Base-by-base conservation (phyloP, 2,329 filamentous ascomycete species). In the Calcarisporium arbuscula region DNA sequence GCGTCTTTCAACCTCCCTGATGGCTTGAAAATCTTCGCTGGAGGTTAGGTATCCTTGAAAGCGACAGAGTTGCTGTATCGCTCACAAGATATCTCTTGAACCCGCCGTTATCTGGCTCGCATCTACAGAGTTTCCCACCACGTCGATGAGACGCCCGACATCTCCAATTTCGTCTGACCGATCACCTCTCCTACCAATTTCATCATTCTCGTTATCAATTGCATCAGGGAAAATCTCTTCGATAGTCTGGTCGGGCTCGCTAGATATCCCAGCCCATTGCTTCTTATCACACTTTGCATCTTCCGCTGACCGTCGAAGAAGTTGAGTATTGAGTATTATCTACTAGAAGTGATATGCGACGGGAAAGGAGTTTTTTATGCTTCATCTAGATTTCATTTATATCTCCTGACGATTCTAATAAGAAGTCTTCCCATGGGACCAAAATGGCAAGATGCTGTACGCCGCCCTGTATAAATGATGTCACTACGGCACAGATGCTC, bases 381-480 rank as follows among this genome's bases (percentile, higher is more conserved):
- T 32, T 27, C 19, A 27, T 19, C 38, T 30, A 38, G 30, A 40
- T 37, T 15, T 7, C 14, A 23, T 41, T 41, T 17, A 41, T 41
- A 23, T 41, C 39, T 12, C 15, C 38, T 12, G 7, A 2, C n/a
- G 17, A 11, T 26, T 30, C 22, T 20, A 12, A 14, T 10, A 21
- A 9, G 23, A 41, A 41, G 1, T 17, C 23, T 18, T 41, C 21
- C 39, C 39, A 41, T 14, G 36, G 39, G 1, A 41, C 36, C 11
- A 41, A 41, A 5, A 41, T 2, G 2, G 29, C 34, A n/a, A 42
- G 40, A 23, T 42, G 31, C 28, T 38, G 34, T 7, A 42, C 34
- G 3, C 15, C 33, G 15, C 23, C 15, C 23, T 29, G 23, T 26
- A 19, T 17, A 14, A 6, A 30, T 11, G 6, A 19, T 15, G 19